Conservation (phyloP, 768 basidiomycete genomes). For the Trametes cubensis region DNA sequence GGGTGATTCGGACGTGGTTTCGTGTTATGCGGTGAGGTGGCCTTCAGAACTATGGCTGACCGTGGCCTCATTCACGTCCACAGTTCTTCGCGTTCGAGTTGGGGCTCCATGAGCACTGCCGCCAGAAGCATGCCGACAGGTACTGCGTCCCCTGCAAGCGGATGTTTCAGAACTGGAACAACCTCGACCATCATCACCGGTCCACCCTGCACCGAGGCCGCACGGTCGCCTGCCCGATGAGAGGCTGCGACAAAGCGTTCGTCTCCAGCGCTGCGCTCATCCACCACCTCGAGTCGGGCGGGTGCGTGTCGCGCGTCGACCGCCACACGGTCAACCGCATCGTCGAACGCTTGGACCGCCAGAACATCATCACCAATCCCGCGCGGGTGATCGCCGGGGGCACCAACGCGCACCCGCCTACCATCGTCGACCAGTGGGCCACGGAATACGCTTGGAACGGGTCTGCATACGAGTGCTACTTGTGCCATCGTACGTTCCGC, state of each 20-base stretch:
- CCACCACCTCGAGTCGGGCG: slow-evolving; percentile 65
- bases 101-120: slow-evolving; percentile 44
- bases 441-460: slow-evolving; percentile 48
- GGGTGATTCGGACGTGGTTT: too few species aligned
- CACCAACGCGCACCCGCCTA: slow-evolving; percentile 14
- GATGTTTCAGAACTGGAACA: slow-evolving; percentile 44
- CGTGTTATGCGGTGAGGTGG: not conserved
- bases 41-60: too few species aligned
- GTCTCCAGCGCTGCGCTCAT: slow-evolving; percentile 56
- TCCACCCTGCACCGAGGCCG: slow-evolving; percentile 53
- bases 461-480: slow-evolving; percentile 58
- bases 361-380: slow-evolving; percentile 58
- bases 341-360: slow-evolving; percentile 47
- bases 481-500: slow-evolving; percentile 52
- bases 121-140: slow-evolving; percentile 22
- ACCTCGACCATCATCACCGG: slow-evolving; percentile 51
- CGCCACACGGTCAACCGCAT: slow-evolving; percentile 43
- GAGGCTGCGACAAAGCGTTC: slow-evolving; percentile 51
- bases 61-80: too few species aligned
- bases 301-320: slow-evolving; percentile 53
- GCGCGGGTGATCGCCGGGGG: slow-evolving; percentile 49
- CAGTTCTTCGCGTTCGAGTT: slow-evolving; percentile 42
- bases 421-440: slow-evolving; percentile 39
- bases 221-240: slow-evolving; percentile 40
- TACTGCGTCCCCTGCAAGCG: slow-evolving; percentile 53